Conservation (phyloP, 306 rosid genomes). For the Luffa aegyptiaca region DNA sequence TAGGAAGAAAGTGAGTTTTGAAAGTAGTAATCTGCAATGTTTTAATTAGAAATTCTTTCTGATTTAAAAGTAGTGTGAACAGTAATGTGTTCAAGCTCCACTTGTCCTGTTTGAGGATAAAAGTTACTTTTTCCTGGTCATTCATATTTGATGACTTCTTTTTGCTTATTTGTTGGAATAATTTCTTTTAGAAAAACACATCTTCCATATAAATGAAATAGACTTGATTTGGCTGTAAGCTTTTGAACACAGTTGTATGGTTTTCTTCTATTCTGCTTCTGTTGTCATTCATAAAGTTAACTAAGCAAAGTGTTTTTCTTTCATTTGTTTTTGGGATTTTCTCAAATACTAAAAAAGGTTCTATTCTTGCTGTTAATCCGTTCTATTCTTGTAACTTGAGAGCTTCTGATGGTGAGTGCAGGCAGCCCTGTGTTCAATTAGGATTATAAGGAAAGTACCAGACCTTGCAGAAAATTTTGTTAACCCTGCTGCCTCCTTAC, state of each 20-base stretch:
- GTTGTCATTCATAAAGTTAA: not conserved
- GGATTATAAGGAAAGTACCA: constrained; percentile 95
- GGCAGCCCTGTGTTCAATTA: constrained; percentile 96
- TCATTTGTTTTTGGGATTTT: not conserved
- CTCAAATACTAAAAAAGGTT: not conserved
- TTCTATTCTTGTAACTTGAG: constrained; percentile 27
- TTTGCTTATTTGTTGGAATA: not conserved
- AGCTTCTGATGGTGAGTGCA: constrained; percentile 25
- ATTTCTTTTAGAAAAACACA: not conserved
- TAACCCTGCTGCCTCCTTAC: constrained; percentile 79
- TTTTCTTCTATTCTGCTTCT: not conserved
- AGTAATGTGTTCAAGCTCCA: not conserved
- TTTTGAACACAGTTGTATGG: not conserved
- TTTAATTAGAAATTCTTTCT: not conserved
- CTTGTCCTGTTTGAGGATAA: not conserved
- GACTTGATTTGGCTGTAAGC: not conserved
- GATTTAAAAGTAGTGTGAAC: not conserved
- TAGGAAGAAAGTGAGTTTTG: constrained; percentile 68
- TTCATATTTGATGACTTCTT: not conserved
- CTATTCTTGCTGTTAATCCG: not conserved
- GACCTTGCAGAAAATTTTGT: constrained; percentile 93
- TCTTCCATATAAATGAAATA: not conserved
- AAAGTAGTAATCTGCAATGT: not conserved
- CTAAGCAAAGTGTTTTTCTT: not conserved
- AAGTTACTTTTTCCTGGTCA: not conserved